A percentile compares a stretch with the other conserved stretches of the same genome.
phyloP scores from a whole-genome alignment of 2,329 filamentous ascomycete species.

The Ophiostoma triangulosporum region DNA sequence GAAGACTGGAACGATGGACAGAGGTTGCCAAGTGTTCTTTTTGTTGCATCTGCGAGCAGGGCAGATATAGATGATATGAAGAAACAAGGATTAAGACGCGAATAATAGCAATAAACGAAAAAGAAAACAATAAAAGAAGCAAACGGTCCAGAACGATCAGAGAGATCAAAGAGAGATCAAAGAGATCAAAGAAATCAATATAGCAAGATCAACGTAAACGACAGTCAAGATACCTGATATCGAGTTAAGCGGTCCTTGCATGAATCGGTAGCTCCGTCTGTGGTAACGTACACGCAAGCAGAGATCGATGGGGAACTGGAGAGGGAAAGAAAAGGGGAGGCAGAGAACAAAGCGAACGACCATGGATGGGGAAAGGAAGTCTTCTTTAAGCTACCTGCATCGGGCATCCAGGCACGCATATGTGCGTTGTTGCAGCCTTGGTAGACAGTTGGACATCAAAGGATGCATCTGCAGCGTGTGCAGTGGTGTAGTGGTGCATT shows the following conservation, averaged over 20 bases:
- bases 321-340: not conserved
- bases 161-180: not conserved
- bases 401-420: not conserved
- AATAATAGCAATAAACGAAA: constrained; percentile 1
- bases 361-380: constrained; percentile 6
- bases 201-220: not conserved
- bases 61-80: not conserved
- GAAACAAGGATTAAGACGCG: not conserved
- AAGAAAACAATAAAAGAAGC: not conserved
- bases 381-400: constrained; percentile 11
- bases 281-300: not conserved
- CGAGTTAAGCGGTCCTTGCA: not conserved
- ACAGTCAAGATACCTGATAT: not conserved
- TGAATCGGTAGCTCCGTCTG: not conserved
- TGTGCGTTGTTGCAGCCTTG: too few relatives aligned
- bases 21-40: not conserved
- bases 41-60: not conserved
- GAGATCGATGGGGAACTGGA: not conserved
- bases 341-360: not conserved
- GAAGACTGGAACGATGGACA: not conserved
- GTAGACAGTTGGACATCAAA: not conserved
- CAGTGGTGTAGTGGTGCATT: too few relatives aligned
- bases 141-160: not conserved
- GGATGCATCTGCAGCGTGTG: too few relatives aligned
- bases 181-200: not conserved